phyloP scores from a whole-genome alignment of 345 rosid species.

The Sonneratia caseolaris region DNA sequence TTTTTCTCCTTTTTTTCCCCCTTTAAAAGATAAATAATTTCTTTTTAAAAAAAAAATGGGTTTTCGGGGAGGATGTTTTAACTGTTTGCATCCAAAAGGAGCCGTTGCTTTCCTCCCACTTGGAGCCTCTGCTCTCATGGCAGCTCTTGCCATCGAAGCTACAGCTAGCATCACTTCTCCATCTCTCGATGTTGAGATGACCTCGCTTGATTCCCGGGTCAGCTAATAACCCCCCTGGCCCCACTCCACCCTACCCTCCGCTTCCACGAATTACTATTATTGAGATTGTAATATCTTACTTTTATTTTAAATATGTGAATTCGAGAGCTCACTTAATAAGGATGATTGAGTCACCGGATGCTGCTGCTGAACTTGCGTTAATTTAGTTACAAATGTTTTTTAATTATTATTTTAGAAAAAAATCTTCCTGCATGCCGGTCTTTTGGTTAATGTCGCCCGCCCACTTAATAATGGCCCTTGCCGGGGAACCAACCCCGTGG shows the following conservation, averaged over 20 bases:
- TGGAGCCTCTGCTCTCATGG: neutral
- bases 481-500: neutral
- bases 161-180: neutral
- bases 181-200: neutral
- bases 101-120: conserved; percentile 9
- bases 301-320: no score
- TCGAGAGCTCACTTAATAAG: no score
- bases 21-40: neutral
- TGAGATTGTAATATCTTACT: no score
- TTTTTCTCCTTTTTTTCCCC: neutral
- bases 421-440: neutral
- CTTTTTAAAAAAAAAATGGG: neutral
- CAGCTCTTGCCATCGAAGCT: neutral
- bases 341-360: no score
- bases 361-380: neutral
- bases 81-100: conserved; percentile 6
- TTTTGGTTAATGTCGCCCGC: neutral
- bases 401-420: no score
- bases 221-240: neutral
- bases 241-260: neutral
- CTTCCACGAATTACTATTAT: no score
- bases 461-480: neutral
- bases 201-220: neutral
- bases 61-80: neutral
- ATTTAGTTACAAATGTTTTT: neutral